These are phyloP conservation scores for Cyberlindnera nakhonratchasimensis DNA, from an alignment of 805 yeast genomes.

Conservation along the genomic window DNA sequence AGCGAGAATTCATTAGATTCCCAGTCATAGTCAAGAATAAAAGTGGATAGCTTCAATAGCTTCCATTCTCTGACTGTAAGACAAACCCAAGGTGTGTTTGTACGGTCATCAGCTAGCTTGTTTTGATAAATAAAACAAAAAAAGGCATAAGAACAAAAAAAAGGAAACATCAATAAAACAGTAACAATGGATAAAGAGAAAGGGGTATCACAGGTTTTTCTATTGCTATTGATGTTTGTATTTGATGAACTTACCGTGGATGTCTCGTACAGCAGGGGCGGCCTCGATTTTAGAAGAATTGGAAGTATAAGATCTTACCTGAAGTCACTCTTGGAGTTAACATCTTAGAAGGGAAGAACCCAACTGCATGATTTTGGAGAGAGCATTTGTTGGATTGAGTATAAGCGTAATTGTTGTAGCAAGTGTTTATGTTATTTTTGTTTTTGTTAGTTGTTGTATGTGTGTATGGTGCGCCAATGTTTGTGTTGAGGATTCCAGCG, in stretches of 20 bases:
- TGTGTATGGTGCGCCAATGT: not conserved
- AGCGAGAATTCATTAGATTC: too few species aligned
- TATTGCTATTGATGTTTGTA: not conserved
- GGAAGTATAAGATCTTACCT: conserved; percentile 2
- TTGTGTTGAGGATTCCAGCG: not conserved
- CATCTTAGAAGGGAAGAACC: not conserved
- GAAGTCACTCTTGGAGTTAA: not conserved
- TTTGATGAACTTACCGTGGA: not conserved
- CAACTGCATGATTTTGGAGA: not conserved
- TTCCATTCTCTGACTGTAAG: too few species aligned
- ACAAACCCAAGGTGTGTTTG: too few species aligned
- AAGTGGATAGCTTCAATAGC: too few species aligned
- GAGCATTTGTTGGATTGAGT: not conserved
- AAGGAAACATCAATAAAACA: not conserved
- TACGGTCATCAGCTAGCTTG: too few species aligned
- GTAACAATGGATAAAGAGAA: not conserved
- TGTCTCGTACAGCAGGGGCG: not conserved
- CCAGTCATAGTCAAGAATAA: too few species aligned
- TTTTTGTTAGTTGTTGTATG: not conserved
- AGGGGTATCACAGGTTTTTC: not conserved
- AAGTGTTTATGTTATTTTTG: not conserved
- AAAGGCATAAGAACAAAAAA: too few species aligned
- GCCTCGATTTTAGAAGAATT: not conserved
- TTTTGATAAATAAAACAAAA: too few species aligned
- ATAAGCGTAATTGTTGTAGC: not conserved